phyloP scores from a whole-genome alignment of 768 basidiomycete genomes.

The Naganishia randhawae region DNA sequence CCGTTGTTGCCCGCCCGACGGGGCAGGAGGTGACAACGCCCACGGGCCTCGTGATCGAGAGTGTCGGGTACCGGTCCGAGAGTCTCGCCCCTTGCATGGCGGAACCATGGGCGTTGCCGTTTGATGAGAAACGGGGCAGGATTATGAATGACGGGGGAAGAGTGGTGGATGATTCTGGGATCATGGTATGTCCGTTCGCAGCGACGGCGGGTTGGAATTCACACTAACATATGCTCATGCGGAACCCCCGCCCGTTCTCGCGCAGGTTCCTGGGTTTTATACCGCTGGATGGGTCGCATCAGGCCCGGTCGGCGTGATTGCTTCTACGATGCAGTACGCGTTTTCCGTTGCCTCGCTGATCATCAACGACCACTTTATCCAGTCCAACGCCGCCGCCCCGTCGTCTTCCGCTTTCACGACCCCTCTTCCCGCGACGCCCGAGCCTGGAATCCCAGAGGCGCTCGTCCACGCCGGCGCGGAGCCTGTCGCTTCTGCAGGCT shows the following conservation, averaged over 20 bases:
- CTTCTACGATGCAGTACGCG: slow-evolving; percentile 87
- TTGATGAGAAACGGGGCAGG: slow-evolving; percentile 50
- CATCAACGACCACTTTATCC: slow-evolving; percentile 58
- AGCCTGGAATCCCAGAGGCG: slow-evolving; percentile 56
- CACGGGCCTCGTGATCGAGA: slow-evolving; percentile 79
- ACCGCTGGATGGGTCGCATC: slow-evolving; percentile 89
- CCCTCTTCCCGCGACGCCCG: slow-evolving; percentile 42
- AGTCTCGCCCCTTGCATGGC: slow-evolving; percentile 48
- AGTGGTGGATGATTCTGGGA: slow-evolving; percentile 47
- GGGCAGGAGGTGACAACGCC: slow-evolving; percentile 56
- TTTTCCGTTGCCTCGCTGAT: slow-evolving; percentile 73
- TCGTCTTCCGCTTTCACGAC: background rate
- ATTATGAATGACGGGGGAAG: slow-evolving; percentile 54
- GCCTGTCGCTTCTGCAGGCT: background rate
- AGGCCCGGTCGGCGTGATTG: slow-evolving; percentile 86
- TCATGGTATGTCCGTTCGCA: slow-evolving; percentile 38
- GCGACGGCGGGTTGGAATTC: too few relatives aligned
- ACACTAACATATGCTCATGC: background rate
- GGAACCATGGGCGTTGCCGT: slow-evolving; percentile 43
- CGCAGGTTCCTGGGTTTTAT: slow-evolving; percentile 62
- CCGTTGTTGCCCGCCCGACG: slow-evolving; percentile 54
- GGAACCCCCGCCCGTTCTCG: slow-evolving; percentile 40
- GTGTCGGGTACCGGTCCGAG: slow-evolving; percentile 78
- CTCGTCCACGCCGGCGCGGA: slow-evolving; percentile 46
- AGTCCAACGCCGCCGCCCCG: background rate